Conservation (phyloP, 139 green algal species). For the Microglena sp. region DNA sequence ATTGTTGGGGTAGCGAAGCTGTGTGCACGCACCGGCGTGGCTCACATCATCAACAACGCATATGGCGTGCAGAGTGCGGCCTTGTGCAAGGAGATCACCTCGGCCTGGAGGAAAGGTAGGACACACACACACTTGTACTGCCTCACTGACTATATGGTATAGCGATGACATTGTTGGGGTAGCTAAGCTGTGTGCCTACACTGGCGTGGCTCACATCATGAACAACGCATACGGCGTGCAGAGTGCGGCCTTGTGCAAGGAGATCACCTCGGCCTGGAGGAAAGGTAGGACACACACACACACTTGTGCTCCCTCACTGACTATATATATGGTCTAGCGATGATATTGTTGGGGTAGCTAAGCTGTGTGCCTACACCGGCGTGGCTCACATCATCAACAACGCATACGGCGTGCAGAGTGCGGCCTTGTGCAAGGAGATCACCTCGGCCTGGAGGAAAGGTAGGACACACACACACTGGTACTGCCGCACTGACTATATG, state of each 20-base stretch:
- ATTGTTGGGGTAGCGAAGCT: slow-evolving; percentile 47
- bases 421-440: slow-evolving; percentile 29
- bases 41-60: slow-evolving; percentile 96
- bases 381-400: slow-evolving; percentile 95
- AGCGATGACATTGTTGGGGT: slow-evolving; percentile 63
- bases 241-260: slow-evolving; percentile 30
- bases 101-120: slow-evolving; percentile 15
- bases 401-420: slow-evolving; percentile 88
- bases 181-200: slow-evolving; percentile 57
- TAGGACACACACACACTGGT: too few relatives aligned
- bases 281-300: too few relatives aligned
- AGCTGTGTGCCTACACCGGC: slow-evolving; percentile 49
- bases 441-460: slow-evolving; percentile 23
- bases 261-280: slow-evolving; percentile 21
- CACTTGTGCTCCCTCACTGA: too few relatives aligned
- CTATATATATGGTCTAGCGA: too few relatives aligned
- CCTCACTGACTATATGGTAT: neutral
- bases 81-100: slow-evolving; percentile 28
- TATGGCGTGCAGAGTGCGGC: slow-evolving; percentile 82
- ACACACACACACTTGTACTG: slow-evolving; percentile 4
- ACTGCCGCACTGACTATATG: too few relatives aligned
- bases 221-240: slow-evolving; percentile 99
- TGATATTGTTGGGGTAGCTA: too few relatives aligned
- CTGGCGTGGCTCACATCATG: slow-evolving; percentile 76
- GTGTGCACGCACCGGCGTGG: slow-evolving; percentile 46